Conservation (phyloP, 805 yeast genomes). For the Lipomyces mesembrius region DNA sequence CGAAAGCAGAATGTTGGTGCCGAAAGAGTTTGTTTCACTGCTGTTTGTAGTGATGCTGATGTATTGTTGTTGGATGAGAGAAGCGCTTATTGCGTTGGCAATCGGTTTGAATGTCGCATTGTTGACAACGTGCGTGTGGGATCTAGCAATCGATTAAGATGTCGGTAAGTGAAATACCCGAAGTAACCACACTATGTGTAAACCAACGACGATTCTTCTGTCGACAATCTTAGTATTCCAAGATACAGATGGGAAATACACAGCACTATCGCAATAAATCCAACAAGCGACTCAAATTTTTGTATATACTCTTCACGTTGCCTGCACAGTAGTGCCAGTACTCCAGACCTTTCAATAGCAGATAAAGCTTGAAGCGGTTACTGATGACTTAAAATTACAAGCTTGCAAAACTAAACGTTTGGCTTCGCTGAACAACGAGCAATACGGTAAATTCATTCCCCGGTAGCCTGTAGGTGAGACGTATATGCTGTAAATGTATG, state of each 20-base stretch:
- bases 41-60: neutral
- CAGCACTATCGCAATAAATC: neutral
- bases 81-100: neutral
- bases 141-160: neutral
- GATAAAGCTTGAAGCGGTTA: neutral
- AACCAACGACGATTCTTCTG: neutral
- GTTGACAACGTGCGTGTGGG: neutral
- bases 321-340: neutral
- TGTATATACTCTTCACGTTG: neutral
- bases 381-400: neutral
- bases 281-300: neutral
- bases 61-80: neutral
- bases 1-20: neutral
- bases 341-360: neutral
- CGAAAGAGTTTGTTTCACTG: neutral
- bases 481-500: neutral
- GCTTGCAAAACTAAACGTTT: neutral
- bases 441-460: no score
- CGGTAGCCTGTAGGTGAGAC: neutral
- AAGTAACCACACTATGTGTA: neutral
- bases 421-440: neutral
- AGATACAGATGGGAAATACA: no score
- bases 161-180: neutral
- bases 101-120: neutral
- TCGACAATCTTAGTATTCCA: no score